A percentile compares a stretch with the other conserved stretches of the same genome.
These are phyloP conservation scores for Rhodotorula taiwanensis DNA, from an alignment of 768 basidiomycete genomes.

Conservation along the genomic window DNA sequence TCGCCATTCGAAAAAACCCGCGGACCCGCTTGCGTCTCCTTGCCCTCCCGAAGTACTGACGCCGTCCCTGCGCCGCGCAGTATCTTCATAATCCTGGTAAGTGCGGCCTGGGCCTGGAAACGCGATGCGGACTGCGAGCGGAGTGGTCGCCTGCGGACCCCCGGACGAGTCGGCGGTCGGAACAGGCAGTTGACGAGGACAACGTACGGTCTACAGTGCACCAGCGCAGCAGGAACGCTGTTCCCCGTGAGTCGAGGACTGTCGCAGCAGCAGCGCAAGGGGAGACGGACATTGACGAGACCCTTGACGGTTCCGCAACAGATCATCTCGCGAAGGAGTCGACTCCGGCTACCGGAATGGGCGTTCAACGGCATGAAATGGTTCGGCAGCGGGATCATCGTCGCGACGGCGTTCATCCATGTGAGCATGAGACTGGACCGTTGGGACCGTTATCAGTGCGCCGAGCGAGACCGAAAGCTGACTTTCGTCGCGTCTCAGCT, in stretches of 20 bases:
- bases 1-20: too few species aligned
- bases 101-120: too few species aligned
- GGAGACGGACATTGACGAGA: neutral
- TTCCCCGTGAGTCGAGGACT: slow-evolving; percentile 9
- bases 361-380: slow-evolving; percentile 15
- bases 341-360: slow-evolving; percentile 2
- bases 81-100: slow-evolving; percentile 36
- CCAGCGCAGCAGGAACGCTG: slow-evolving; percentile 14
- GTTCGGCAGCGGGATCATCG: slow-evolving; percentile 41
- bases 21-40: too few species aligned
- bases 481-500: slow-evolving; percentile 50
- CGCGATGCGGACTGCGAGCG: too few species aligned
- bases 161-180: too few species aligned
- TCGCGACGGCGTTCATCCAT: slow-evolving; percentile 68
- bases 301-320: neutral
- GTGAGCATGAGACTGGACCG: neutral
- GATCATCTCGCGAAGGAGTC: slow-evolving; percentile 7
- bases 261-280: too few species aligned
- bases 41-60: too few species aligned
- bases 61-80: neutral
- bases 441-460: too few species aligned
- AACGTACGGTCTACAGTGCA: neutral
- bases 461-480: too few species aligned
- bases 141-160: neutral
- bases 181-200: neutral